Evolutionary conservation across 805 yeast species (phyloP).

Genomic region (Starmerella vaccinii): DNA sequence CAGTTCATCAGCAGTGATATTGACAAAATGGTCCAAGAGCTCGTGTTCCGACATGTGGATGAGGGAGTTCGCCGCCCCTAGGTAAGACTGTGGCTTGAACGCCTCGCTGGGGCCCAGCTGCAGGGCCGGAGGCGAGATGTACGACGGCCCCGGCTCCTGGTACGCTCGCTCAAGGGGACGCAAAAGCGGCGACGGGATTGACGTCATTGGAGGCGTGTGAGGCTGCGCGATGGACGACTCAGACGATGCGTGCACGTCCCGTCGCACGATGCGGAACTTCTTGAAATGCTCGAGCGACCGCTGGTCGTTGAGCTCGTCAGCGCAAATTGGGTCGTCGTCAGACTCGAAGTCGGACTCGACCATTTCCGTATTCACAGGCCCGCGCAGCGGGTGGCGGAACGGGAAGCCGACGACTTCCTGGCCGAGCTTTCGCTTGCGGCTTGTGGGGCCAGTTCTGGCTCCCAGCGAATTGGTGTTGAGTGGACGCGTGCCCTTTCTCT

Average conservation of each 20-base stretch:
- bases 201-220: background rate
- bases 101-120: background rate
- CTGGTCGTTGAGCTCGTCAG: slow-evolving; percentile 11
- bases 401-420: slow-evolving; percentile 10
- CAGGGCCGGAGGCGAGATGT: background rate
- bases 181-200: slow-evolving; percentile 5
- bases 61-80: background rate
- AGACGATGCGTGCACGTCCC: background rate
- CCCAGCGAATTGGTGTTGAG: background rate
- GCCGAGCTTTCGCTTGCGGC: slow-evolving; percentile 14
- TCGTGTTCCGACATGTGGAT: slow-evolving; percentile 31
- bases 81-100: background rate
- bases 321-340: slow-evolving; percentile 16
- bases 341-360: slow-evolving; percentile 10
- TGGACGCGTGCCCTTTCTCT: background rate
- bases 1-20: slow-evolving; percentile 48
- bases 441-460: slow-evolving; percentile 13
- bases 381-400: background rate
- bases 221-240: background rate
- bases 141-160: background rate
- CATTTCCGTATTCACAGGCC: slow-evolving; percentile 11
- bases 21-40: slow-evolving; percentile 51
- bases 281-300: slow-evolving; percentile 14
- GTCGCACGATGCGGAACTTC: slow-evolving; percentile 14
- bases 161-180: background rate